These are phyloP conservation scores for Alternaria alternata DNA, from an alignment of 2,329 filamentous ascomycete species.

Conservation along the genomic window DNA sequence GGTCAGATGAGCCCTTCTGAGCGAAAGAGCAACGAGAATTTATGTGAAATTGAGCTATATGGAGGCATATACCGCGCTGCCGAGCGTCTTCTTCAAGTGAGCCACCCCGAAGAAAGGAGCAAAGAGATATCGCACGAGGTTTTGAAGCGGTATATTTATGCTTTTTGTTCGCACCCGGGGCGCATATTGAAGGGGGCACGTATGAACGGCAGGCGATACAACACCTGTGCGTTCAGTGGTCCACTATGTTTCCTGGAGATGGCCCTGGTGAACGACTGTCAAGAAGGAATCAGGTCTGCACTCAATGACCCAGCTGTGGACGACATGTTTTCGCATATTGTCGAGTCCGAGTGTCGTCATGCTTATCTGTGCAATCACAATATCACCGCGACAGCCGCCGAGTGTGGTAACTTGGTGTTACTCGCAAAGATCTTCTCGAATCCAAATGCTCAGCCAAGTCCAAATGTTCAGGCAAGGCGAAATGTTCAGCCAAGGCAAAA, in stretches of 20 bases:
- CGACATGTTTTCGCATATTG: not conserved
- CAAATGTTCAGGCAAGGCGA: too few relatives aligned
- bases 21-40: not conserved
- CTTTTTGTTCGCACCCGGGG: not conserved
- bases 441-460: not conserved
- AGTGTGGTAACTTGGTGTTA: not conserved
- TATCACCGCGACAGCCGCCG: not conserved
- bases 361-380: not conserved
- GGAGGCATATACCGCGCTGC: not conserved
- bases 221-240: not conserved
- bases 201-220: not conserved
- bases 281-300: not conserved
- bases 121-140: not conserved
- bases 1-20: not conserved
- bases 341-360: not conserved
- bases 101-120: not conserved
- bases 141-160: not conserved
- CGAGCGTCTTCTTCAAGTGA: not conserved
- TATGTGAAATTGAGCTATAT: not conserved
- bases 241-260: not conserved
- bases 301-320: not conserved
- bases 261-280: not conserved
- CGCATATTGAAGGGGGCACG: not conserved
- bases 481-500: too few relatives aligned
- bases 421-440: not conserved